phyloP scores from a whole-genome alignment of 306 rosid species.

The Canavalia gladiata region DNA sequence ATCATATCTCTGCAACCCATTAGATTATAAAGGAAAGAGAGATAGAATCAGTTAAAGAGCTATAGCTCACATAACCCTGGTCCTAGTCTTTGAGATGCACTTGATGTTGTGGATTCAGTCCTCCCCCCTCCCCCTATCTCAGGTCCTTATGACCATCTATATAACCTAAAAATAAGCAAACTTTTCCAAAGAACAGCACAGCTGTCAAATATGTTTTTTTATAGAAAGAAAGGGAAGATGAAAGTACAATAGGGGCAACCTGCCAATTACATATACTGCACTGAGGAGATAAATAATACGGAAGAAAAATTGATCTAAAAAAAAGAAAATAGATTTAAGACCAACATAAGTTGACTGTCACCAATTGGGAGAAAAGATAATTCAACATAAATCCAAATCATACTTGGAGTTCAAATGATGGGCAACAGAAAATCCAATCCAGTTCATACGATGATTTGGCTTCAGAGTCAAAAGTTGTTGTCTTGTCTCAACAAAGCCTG shows the following conservation, averaged over 20 bases:
- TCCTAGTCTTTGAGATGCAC: not conserved
- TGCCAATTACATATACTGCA: not conserved
- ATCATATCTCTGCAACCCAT: slow-evolving; percentile 9
- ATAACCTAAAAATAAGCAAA: slow-evolving; percentile 21
- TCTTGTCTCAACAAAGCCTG: slow-evolving; percentile 98
- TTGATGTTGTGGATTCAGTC: slow-evolving; percentile 4
- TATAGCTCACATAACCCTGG: not conserved
- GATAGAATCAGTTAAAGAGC: slow-evolving; percentile 19
- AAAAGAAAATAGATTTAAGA: not conserved
- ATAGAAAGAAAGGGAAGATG: not conserved
- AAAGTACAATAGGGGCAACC: slow-evolving; percentile 12
- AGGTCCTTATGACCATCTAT: slow-evolving; percentile 14
- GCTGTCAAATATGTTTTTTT: not conserved
- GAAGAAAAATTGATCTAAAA: not conserved
- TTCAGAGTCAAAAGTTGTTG: slow-evolving; percentile 90
- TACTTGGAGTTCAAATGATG: slow-evolving; percentile 96
- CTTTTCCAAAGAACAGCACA: slow-evolving; percentile 13
- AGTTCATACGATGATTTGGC: slow-evolving; percentile 99
- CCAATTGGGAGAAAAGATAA: not conserved
- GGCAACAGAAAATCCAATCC: slow-evolving; percentile 97
- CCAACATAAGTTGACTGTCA: slow-evolving; percentile 17
- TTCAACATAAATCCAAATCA: slow-evolving; percentile 36
- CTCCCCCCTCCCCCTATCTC: not conserved
- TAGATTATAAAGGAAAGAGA: slow-evolving; percentile 16
- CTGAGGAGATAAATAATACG: not conserved